Evolutionary conservation across 139 green algal genomes (phyloP), one percentile per base, ranked within the genome.

Genomic region (Medakamo hakoo): DNA sequence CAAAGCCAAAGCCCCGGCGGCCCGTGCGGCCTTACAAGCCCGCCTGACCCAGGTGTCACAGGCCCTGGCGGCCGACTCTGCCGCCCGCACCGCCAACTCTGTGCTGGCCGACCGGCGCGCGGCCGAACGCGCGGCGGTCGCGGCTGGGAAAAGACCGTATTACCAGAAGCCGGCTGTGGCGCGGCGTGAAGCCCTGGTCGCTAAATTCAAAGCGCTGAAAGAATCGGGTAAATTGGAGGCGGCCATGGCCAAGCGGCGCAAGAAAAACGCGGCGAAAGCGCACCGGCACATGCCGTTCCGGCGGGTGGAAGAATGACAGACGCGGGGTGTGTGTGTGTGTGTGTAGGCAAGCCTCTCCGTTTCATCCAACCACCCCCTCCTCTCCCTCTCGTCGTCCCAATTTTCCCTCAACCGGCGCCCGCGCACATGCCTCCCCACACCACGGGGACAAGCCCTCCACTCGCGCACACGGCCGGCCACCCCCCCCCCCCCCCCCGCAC

Each of bases 191-290:
- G 74, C 78, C 66, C 76, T 88, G 66, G 30, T 88, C 31, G 74
- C 73, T 30, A 82, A 80, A 63, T 93, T 83, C 73, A 55, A 89
- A 57, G 71, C 78, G 49, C 71, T 89, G 22, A 86, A 90, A 73
- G 63, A 73, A 4, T 60, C 22, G 4, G 48, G 83, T 66, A 30
- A 68, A 63, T 73, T 94, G 68, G 84, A 90, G 49, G 80, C 82
- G 64, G 86, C 75, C 70, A 81, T 94, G 73, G 76, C 75, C 52
- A 91, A 94, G 77, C 69, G 78, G 60, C 68, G 78, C 26, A 79
- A 77, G 62, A 85, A 86, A 68, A 91, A 88, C 60, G 84, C 84
- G 14, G 64, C 77, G 28, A 90, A 88, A 67, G 84, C 90, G 59
- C 84, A 92, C 69, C 71, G 76, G 56, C 81, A 81, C 55, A 28